Evolutionary conservation across 306 rosid genomes (phyloP), one percentile per base, ranked within the genome.

Genomic region (Malus asiatica): DNA sequence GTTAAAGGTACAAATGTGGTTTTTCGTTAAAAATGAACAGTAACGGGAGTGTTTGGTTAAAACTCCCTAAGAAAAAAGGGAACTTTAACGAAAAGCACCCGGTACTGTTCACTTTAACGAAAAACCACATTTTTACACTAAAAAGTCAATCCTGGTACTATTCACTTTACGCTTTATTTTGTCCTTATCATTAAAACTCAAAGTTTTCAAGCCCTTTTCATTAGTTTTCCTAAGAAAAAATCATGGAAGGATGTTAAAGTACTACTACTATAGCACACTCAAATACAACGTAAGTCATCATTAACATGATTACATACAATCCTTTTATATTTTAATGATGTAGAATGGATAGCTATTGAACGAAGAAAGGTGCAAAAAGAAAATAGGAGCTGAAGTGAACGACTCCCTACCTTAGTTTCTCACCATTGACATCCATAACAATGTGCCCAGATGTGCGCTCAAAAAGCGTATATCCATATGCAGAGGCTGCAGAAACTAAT

Each of bases 371-470:
- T 27, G 58, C 20, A 33, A 45, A 20, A 46, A 7, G 48, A 81
- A 74, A 83, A 81, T 75, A 81, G 33, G 67, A 75, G 53, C 33
- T 59, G 72, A 78, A 83, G 79, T 73, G 73, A 83, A 69, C 44
- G 79, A 77, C 76, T 70, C 74, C 87, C 87, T 92, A 96, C 99
- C 99, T 96, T 87, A 88, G 93, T 78, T 88, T 90, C 89, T 92
- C 96, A 86, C 98, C 96, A 42, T 88, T 89, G 91, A 89, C 88
- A 68, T 92, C 97, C 67, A 96, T 77, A 55, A 88, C 98, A 76
- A 96, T 92, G 80, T 96, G 99, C 63, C 99, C 99, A 10, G 99
- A 90, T 67, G 99, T 92, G 81, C 98, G 91, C 88, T 96, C 99
- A 80, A 88, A 87, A 79, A 96, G 99, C 45, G 96, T 96, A 79